Evolutionary conservation across 2,329 filamentous ascomycete genomes (phyloP).

Genomic region (Ceratocystis smalleyi): DNA sequence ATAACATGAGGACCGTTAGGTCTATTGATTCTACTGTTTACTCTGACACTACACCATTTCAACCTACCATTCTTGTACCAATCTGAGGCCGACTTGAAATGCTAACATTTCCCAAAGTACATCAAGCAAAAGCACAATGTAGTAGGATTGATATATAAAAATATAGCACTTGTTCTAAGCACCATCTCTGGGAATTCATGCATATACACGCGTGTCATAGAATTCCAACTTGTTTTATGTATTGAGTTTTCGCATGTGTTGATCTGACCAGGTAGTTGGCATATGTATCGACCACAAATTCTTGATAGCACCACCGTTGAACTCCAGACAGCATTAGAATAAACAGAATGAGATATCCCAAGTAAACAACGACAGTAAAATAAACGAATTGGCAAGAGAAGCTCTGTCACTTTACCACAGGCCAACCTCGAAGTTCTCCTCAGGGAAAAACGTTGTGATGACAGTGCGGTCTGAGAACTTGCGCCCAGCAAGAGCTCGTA

Average conservation of each 20-base stretch:
- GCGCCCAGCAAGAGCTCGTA: slow-evolving; percentile 78
- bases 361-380: not conserved
- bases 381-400: not conserved
- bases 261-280: not conserved
- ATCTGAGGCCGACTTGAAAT: not conserved
- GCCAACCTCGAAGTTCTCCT: slow-evolving; percentile 90
- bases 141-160: not conserved
- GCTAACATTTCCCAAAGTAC: slow-evolving; percentile 9
- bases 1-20: slow-evolving; percentile 58
- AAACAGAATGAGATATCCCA: slow-evolving; percentile 4
- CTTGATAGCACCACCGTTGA: slow-evolving; percentile 8
- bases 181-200: not conserved
- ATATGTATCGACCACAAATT: not conserved
- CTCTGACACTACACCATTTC: slow-evolving; percentile 9
- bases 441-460: slow-evolving; percentile 89
- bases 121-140: not conserved
- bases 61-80: not conserved
- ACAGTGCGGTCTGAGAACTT: slow-evolving; percentile 96
- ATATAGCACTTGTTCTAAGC: too few species aligned
- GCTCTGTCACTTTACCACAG: slow-evolving; percentile 49
- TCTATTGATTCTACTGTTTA: slow-evolving; percentile 18
- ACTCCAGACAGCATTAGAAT: slow-evolving; percentile 11
- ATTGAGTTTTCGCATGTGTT: not conserved
- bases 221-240: not conserved
- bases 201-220: not conserved